Percentiles rank a stretch among this genome's conserved stretches.
Evolutionary conservation across 805 yeast species (phyloP).

Genomic region (Candida vartiovaarae): DNA sequence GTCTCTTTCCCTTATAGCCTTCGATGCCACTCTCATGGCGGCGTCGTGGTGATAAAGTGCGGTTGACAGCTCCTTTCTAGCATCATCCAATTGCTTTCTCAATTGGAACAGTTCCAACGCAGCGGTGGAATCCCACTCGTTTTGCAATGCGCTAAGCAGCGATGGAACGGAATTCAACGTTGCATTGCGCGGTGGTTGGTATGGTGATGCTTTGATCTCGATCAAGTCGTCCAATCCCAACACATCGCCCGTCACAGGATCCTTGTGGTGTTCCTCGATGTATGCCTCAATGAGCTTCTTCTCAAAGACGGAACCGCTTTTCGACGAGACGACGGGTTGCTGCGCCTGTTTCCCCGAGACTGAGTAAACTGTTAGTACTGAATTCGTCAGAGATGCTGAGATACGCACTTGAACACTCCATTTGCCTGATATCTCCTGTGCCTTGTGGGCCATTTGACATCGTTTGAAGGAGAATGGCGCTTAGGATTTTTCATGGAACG

Average conservation of each 20-base stretch:
- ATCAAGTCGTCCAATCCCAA: conserved; percentile 54
- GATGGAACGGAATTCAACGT: conserved; percentile 68
- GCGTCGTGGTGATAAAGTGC: conserved; percentile 87
- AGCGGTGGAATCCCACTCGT: conserved; percentile 86
- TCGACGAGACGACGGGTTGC: conserved; percentile 73
- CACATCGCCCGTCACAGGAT: conserved; percentile 68
- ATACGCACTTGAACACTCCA: conserved; percentile 26
- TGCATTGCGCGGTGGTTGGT: conserved; percentile 36
- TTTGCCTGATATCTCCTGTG: background rate
- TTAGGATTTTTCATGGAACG: too few relatives aligned
- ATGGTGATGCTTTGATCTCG: conserved; percentile 26
- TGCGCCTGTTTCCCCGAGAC: conserved; percentile 66
- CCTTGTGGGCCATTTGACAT: too few relatives aligned
- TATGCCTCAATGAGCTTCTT: conserved; percentile 51
- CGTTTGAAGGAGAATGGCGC: too few relatives aligned
- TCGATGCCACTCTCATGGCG: conserved; percentile 78
- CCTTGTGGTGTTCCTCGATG: conserved; percentile 56
- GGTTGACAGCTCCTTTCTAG: conserved; percentile 67
- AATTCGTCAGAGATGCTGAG: background rate
- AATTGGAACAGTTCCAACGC: conserved; percentile 74
- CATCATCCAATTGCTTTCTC: conserved; percentile 58
- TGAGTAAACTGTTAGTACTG: conserved; percentile 13
- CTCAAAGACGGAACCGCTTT: conserved; percentile 68
- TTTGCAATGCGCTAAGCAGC: conserved; percentile 66
- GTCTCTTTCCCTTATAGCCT: conserved; percentile 67